Evolutionary conservation across 345 rosid species (phyloP).

Genomic region (Balakata baccata): DNA sequence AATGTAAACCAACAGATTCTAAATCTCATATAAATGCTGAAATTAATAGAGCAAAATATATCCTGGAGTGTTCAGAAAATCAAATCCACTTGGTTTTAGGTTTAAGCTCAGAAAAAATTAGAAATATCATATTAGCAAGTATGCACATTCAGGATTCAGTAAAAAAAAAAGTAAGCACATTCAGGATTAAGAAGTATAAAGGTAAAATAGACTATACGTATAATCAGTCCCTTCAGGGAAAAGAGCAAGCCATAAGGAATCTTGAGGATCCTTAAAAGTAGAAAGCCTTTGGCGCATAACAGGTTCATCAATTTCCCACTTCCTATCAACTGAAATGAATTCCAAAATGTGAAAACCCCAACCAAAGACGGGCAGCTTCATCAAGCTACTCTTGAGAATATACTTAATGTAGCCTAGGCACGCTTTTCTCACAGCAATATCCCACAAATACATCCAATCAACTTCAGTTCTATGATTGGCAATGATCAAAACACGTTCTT

Average conservation of each 20-base stretch:
- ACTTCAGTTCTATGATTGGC: conserved; percentile 90
- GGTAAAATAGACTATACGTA: conserved; percentile 45
- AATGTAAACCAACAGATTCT: not conserved
- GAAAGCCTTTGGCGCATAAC: conserved; percentile 55
- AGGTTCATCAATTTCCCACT: conserved; percentile 71
- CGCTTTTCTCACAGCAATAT: conserved; percentile 71
- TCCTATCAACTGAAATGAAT: conserved; percentile 86
- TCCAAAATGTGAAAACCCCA: conserved; percentile 86
- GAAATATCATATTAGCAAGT: not conserved
- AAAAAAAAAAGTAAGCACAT: conserved; percentile 19
- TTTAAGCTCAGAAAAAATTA: not conserved
- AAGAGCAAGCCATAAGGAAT: conserved; percentile 81
- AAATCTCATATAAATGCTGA: not conserved
- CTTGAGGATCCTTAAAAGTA: conserved; percentile 59
- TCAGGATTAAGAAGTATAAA: conserved; percentile 16
- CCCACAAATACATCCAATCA: conserved; percentile 93
- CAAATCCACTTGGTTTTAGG: not conserved
- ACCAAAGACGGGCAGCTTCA: conserved; percentile 73
- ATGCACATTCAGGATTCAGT: conserved; percentile 15
- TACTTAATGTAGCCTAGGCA: conserved; percentile 73
- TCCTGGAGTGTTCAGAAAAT: not conserved
- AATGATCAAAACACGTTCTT: conserved; percentile 60
- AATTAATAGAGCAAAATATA: not conserved
- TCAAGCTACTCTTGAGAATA: conserved; percentile 76
- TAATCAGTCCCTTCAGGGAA: conserved; percentile 94